phyloP scores from a whole-genome alignment of 2,329 filamentous ascomycete species.

The Cadophora sp. region DNA sequence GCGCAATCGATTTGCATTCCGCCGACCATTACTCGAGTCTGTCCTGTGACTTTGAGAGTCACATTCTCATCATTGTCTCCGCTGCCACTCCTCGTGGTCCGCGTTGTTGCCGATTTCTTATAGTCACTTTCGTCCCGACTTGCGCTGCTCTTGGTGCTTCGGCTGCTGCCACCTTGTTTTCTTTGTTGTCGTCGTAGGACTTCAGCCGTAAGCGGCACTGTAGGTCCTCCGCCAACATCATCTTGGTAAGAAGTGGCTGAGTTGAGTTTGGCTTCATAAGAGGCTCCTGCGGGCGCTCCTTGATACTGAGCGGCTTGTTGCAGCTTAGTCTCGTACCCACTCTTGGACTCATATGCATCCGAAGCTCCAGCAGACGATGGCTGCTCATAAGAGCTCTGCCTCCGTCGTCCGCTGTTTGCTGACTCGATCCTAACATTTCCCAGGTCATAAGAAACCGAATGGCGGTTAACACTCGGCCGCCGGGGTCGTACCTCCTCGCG shows the following conservation, averaged over 20 bases:
- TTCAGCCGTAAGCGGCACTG: slow-evolving; percentile 61
- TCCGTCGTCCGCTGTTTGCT: slow-evolving; percentile 38
- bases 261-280: slow-evolving; percentile 52
- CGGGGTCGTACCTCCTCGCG: slow-evolving; percentile 32
- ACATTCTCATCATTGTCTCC: slow-evolving; percentile 63
- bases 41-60: slow-evolving; percentile 65
- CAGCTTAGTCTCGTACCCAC: slow-evolving; percentile 53
- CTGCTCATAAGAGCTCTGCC: slow-evolving; percentile 40
- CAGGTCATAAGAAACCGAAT: slow-evolving; percentile 42
- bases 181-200: slow-evolving; percentile 54
- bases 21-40: slow-evolving; percentile 61
- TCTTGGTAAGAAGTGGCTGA: slow-evolving; percentile 60
- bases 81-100: slow-evolving; percentile 57
- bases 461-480: slow-evolving; percentile 35
- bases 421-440: slow-evolving; percentile 34
- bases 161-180: slow-evolving; percentile 52
- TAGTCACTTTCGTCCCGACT: slow-evolving; percentile 71
- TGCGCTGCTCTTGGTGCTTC: slow-evolving; percentile 64
- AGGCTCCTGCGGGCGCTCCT: slow-evolving; percentile 11
- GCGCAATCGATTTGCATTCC: slow-evolving; percentile 63
- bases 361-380: slow-evolving; percentile 26
- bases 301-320: slow-evolving; percentile 57
- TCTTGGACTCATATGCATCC: slow-evolving; percentile 44
- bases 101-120: slow-evolving; percentile 65
- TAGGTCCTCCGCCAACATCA: slow-evolving; percentile 51